Conservation (phyloP, 202 grass and related monocot genomes). For the Brachypodium distachyon region DNA sequence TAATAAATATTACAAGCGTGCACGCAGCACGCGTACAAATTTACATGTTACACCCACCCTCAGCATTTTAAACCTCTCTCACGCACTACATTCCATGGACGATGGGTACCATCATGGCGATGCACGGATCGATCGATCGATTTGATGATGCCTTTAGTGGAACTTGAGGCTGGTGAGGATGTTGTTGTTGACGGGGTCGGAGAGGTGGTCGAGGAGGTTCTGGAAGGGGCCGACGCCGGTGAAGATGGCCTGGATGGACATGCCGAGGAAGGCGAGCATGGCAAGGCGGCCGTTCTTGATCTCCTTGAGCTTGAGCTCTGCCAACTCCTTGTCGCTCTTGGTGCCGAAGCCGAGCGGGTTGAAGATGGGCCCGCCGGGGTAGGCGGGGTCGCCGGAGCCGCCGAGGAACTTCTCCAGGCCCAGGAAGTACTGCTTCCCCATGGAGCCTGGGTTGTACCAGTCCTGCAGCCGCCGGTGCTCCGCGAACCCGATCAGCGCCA, state of each 20-base stretch:
- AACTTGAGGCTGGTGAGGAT: constrained; percentile 93
- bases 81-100: background rate
- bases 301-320: constrained; percentile 84
- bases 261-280: constrained; percentile 78
- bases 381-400: constrained; percentile 70
- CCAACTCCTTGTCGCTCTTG: constrained; percentile 74
- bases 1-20: constrained; percentile 4
- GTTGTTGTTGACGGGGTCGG: constrained; percentile 93
- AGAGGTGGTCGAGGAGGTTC: constrained; percentile 85
- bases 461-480: constrained; percentile 97
- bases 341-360: constrained; percentile 81
- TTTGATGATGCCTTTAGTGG: too few species aligned
- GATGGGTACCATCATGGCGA: background rate
- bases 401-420: constrained; percentile 74
- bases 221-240: constrained; percentile 75
- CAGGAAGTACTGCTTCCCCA: constrained; percentile 93
- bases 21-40: constrained; percentile 1
- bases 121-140: background rate
- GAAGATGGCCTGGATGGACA: constrained; percentile 55
- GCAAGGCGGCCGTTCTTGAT: too few species aligned
- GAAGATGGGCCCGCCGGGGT: constrained; percentile 83
- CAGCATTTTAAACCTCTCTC: background rate
- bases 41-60: constrained; percentile 17
- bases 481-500: constrained; percentile 93
- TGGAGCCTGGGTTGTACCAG: constrained; percentile 81